A percentile compares a stretch with the other conserved stretches of the same genome.
These are phyloP conservation scores for Phaeomoniella chlamydospora DNA, from an alignment of 2,329 filamentous ascomycete genomes.

Conservation along the genomic window DNA sequence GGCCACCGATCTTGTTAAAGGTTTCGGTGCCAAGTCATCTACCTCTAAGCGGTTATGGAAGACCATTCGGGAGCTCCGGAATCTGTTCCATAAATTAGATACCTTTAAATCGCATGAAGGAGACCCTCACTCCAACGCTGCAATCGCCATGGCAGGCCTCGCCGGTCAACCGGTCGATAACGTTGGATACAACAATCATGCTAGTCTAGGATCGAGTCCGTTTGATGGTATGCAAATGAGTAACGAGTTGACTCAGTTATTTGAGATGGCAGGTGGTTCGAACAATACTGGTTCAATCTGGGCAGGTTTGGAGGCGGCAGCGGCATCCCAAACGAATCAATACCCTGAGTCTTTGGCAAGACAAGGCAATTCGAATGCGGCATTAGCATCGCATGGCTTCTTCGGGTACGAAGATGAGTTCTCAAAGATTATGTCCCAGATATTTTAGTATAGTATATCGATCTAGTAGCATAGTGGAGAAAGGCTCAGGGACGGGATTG, in stretches of 20 bases:
- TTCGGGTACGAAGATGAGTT: constrained; percentile 45
- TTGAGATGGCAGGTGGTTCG: constrained; percentile 47
- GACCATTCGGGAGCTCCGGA: constrained; percentile 48
- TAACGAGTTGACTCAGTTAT: constrained; percentile 46
- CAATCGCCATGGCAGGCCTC: constrained; percentile 51
- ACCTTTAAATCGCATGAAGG: constrained; percentile 6
- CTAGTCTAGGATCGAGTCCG: constrained; percentile 36
- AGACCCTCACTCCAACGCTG: constrained; percentile 46
- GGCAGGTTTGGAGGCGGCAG: constrained; percentile 17
- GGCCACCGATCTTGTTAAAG: constrained; percentile 48
- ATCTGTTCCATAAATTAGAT: constrained; percentile 43
- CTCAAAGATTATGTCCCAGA: constrained; percentile 41
- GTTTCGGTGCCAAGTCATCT: constrained; percentile 45
- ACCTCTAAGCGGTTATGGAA: constrained; percentile 50
- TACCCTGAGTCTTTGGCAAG: too few relatives aligned
- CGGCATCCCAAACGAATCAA: too few relatives aligned
- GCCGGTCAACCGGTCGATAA: constrained; percentile 48
- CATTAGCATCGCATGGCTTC: too few relatives aligned
- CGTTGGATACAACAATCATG: constrained; percentile 26
- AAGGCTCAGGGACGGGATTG: too few relatives aligned
- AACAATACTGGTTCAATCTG: constrained; percentile 21
- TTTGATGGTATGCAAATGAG: constrained; percentile 44
- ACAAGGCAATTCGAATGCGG: too few relatives aligned
- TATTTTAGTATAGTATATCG: constrained; percentile 31
- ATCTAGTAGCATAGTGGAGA: too few relatives aligned